These are phyloP conservation scores for Rhodotorula graminis DNA, from an alignment of 768 basidiomycete genomes.

Conservation along the genomic window DNA sequence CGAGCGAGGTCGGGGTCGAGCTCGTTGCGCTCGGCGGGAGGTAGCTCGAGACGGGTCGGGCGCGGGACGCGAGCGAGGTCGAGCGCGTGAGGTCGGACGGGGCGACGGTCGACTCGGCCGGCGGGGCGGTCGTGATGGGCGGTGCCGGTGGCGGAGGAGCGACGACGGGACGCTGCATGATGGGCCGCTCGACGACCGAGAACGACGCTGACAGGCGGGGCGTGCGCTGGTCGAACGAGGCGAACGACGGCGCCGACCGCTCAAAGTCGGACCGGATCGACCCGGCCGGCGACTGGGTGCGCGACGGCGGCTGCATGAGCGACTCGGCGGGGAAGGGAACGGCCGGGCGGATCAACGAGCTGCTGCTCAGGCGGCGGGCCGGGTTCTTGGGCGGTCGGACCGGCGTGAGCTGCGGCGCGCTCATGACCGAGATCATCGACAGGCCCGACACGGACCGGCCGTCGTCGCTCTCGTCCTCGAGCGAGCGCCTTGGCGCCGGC, in stretches of 20 bases:
- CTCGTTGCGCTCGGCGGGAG: not conserved
- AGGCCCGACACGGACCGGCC: slow-evolving; percentile 4
- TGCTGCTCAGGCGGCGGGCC: not conserved
- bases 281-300: not conserved
- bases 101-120: not conserved
- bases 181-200: slow-evolving; percentile 1
- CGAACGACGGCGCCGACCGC: not conserved
- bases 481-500: not conserved
- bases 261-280: not conserved
- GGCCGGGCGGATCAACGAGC: not conserved
- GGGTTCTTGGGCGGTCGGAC: slow-evolving; percentile 21
- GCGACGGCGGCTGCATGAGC: not conserved
- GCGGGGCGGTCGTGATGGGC: not conserved
- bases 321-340: not conserved
- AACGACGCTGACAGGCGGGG: not conserved
- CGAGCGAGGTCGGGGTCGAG: slow-evolving; percentile 8
- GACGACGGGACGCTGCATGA: not conserved
- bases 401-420: slow-evolving; percentile 33
- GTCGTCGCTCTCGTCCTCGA: slow-evolving; percentile 10
- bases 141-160: slow-evolving; percentile 1
- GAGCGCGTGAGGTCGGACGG: not conserved
- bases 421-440: slow-evolving; percentile 20
- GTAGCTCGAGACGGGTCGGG: not conserved
- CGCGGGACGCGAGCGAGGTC: not conserved
- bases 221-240: not conserved